Conservation (phyloP, 257 asterid species). For the Solanum piurae region DNA sequence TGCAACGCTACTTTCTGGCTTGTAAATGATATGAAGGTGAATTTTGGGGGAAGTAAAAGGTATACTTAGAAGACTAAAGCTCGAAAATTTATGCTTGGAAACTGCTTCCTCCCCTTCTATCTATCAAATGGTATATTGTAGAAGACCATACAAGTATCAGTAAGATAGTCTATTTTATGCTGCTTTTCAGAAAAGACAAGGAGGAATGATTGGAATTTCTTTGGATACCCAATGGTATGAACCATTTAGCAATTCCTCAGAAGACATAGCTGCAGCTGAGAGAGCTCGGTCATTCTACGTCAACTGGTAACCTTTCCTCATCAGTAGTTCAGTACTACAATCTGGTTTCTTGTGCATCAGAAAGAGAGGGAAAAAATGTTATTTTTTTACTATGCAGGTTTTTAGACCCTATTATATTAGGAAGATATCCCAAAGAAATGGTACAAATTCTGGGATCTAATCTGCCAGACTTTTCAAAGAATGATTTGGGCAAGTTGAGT, state of each 20-base stretch:
- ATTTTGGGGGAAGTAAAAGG: neutral
- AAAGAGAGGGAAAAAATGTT: neutral
- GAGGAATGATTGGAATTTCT: conserved; percentile 42
- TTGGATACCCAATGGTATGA: conserved; percentile 47
- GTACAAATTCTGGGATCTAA: conserved; percentile 19
- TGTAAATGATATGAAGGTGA: neutral
- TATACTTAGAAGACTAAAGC: neutral
- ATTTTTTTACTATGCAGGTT: conserved; percentile 18
- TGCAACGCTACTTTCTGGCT: neutral
- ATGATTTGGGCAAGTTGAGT: conserved; percentile 11
- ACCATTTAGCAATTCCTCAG: conserved; percentile 35
- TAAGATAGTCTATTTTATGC: neutral
- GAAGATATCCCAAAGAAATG: conserved; percentile 51
- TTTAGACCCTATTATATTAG: conserved; percentile 41
- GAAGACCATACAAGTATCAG: neutral
- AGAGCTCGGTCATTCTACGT: conserved; percentile 48
- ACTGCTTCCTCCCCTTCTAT: neutral
- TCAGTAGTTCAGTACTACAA: too few relatives aligned
- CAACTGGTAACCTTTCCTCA: conserved; percentile 29
- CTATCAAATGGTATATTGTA: neutral
- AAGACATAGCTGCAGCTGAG: conserved; percentile 44
- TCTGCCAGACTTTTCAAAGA: conserved; percentile 26
- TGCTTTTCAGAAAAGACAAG: conserved; percentile 28
- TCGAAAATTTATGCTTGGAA: neutral
- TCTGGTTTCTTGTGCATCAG: neutral